Conservation (phyloP, 1,284 basidiomycete species). For the Malassezia furfur region DNA sequence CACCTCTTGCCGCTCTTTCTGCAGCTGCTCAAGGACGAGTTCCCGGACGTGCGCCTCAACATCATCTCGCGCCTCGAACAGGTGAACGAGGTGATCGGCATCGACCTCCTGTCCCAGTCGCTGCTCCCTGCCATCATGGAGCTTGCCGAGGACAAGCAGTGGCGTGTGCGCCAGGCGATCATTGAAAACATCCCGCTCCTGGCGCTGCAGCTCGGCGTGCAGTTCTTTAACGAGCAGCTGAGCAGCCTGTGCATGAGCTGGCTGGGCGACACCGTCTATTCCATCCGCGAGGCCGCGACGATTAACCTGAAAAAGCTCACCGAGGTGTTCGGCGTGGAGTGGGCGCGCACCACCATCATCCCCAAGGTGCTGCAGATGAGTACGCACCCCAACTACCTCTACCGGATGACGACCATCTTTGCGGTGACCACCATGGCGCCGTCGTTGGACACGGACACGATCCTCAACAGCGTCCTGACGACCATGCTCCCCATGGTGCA, state of each 20-base stretch:
- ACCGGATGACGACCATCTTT: conserved; percentile 98
- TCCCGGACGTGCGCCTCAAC: conserved; percentile 93
- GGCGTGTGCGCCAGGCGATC: conserved; percentile 98
- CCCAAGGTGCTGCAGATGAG: conserved; percentile 98
- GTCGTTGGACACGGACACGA: conserved; percentile 75
- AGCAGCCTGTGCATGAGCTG: conserved; percentile 97
- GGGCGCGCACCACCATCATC: conserved; percentile 87
- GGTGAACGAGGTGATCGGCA: conserved; percentile 93
- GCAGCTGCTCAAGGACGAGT: conserved; percentile 94
- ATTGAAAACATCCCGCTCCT: conserved; percentile 97
- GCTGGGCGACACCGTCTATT: conserved; percentile 96
- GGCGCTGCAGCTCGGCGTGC: conserved; percentile 87
- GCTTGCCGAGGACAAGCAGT: conserved; percentile 97
- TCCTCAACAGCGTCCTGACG: conserved; percentile 74
- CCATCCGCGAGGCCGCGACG: conserved; percentile 93
- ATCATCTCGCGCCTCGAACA: conserved; percentile 98
- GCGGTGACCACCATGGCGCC: conserved; percentile 95
- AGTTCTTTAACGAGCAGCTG: conserved; percentile 96
- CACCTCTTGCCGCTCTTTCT: conserved; percentile 94
- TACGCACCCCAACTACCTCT: conserved; percentile 90
- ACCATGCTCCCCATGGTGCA: conserved; percentile 72
- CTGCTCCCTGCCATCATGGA: conserved; percentile 95
- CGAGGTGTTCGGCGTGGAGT: conserved; percentile 96
- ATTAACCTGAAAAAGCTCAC: conserved; percentile 94
- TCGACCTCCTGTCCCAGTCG: conserved; percentile 87